phyloP scores from a whole-genome alignment of 139 green algal species.

The Chlamydomonas sp. region DNA sequence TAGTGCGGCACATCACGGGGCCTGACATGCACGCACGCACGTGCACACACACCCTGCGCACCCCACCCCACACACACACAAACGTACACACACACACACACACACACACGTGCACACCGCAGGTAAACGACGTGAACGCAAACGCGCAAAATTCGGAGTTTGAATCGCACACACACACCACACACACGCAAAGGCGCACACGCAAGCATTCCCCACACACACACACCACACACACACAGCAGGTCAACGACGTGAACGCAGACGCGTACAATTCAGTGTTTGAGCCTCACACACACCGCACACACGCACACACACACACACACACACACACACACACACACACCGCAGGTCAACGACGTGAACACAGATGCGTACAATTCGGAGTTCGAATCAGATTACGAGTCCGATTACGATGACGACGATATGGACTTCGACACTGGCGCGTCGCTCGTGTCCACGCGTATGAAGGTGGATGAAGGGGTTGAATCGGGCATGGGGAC shows the following conservation, averaged over 20 bases:
- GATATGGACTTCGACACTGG: constrained; percentile 7
- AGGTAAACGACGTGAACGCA: too few relatives aligned
- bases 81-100: constrained; percentile 1
- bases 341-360: too few relatives aligned
- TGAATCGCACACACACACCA: constrained; percentile 37
- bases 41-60: constrained; percentile 69
- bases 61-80: constrained; percentile 74
- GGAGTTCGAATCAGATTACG: constrained; percentile 8
- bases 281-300: too few relatives aligned
- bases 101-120: constrained; percentile 1
- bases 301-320: background rate
- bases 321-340: constrained; percentile 1
- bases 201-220: constrained; percentile 43
- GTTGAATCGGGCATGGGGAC: background rate
- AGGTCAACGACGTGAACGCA: too few relatives aligned
- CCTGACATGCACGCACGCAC: too few relatives aligned
- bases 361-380: background rate
- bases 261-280: too few relatives aligned
- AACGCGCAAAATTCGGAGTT: constrained; percentile 79
- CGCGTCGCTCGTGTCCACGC: background rate
- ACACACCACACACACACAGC: background rate
- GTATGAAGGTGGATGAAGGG: constrained; percentile 4
- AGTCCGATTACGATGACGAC: constrained; percentile 12
- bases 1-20: too few relatives aligned
- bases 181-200: constrained; percentile 25